Percentiles rank a stretch among this genome's conserved stretches.
Conservation (phyloP, 805 yeast genomes). For the Candida namnaoensis region DNA sequence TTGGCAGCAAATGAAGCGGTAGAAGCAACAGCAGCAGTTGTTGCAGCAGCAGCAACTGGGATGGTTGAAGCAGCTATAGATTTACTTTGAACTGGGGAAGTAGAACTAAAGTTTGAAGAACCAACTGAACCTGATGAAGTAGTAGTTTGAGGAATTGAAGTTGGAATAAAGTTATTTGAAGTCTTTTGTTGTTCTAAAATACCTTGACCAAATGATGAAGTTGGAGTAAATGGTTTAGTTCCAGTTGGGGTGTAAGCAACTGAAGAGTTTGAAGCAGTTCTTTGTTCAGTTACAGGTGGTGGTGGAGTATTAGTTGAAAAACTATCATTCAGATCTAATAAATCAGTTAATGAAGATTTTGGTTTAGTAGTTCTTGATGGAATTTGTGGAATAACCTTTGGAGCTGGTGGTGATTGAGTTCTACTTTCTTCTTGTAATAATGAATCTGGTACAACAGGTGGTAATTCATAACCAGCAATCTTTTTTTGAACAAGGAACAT, state of each 20-base stretch:
- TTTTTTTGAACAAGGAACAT: conserved; percentile 86
- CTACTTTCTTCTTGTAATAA: conserved; percentile 26
- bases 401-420: conserved; percentile 4
- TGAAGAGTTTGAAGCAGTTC: conserved; percentile 17
- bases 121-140: not conserved
- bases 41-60: conserved; percentile 12
- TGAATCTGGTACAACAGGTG: conserved; percentile 66
- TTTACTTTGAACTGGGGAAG: conserved; percentile 4
- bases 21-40: conserved; percentile 3
- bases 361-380: conserved; percentile 32
- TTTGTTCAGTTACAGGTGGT: not conserved
- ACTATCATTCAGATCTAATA: conserved; percentile 49
- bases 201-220: conserved; percentile 79
- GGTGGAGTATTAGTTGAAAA: conserved; percentile 26
- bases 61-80: conserved; percentile 3
- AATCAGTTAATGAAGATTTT: conserved; percentile 54
- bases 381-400: conserved; percentile 14
- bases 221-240: conserved; percentile 57
- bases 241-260: conserved; percentile 21
- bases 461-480: conserved; percentile 69
- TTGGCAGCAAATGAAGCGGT: conserved; percentile 11
- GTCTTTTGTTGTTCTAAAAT: conserved; percentile 30
- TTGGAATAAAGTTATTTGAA: conserved; percentile 20
- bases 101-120: conserved; percentile 14
- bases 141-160: conserved; percentile 4